These are phyloP conservation scores for Catharanthus roseus DNA, from an alignment of 257 asterid genomes.

Conservation along the genomic window DNA sequence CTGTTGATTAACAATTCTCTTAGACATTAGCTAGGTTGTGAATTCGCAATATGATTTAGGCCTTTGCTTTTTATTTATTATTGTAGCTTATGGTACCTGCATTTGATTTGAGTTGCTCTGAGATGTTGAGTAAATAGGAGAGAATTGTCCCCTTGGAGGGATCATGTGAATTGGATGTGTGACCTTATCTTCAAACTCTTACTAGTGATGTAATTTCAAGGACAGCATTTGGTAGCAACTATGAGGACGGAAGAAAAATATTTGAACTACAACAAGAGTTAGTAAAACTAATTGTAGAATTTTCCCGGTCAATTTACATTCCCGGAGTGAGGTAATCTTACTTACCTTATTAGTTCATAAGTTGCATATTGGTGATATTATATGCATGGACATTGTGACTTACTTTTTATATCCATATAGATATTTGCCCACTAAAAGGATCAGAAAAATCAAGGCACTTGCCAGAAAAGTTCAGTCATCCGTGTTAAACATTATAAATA, in stretches of 20 bases:
- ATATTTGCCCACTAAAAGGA: slow-evolving; percentile 39
- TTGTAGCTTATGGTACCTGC: slow-evolving; percentile 21
- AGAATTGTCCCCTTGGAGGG: slow-evolving; percentile 11
- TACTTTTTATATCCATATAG: slow-evolving; percentile 23
- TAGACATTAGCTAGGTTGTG: not conserved
- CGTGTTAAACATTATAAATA: slow-evolving; percentile 30
- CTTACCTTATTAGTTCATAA: not conserved
- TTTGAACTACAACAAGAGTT: slow-evolving; percentile 16
- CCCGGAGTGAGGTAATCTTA: slow-evolving; percentile 8
- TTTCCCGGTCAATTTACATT: slow-evolving; percentile 4
- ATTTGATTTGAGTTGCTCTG: slow-evolving; percentile 12
- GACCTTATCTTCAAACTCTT: slow-evolving; percentile 15
- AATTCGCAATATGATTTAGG: not conserved
- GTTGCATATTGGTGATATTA: not conserved
- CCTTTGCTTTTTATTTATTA: not conserved
- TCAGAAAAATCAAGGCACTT: slow-evolving; percentile 36
- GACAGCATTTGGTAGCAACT: slow-evolving; percentile 22
- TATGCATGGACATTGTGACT: too few relatives aligned
- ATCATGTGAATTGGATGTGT: slow-evolving; percentile 21
- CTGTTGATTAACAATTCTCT: not conserved
- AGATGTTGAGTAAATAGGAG: slow-evolving; percentile 23
- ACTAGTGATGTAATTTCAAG: slow-evolving; percentile 22
- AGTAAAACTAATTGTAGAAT: slow-evolving; percentile 4
- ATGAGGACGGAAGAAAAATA: slow-evolving; percentile 22
- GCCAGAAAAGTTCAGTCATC: slow-evolving; percentile 29